Evolutionary conservation across 2,329 filamentous ascomycete species (phyloP).

Genomic region (Daldinia eschscholtzii): DNA sequence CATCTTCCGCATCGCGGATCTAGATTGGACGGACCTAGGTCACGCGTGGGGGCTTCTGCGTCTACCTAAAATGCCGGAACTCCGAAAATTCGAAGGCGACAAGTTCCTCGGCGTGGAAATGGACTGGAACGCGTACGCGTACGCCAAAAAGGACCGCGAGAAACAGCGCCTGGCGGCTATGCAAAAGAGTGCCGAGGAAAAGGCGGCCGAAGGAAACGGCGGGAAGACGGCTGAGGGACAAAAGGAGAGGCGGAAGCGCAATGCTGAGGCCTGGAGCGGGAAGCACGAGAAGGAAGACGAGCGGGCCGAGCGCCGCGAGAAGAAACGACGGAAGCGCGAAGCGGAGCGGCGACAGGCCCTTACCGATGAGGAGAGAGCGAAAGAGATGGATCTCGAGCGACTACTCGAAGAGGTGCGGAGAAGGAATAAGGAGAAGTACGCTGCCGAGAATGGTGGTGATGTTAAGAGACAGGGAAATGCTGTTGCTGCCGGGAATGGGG

Average conservation of each 20-base stretch:
- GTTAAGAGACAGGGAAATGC: slow-evolving; percentile 34
- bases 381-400: slow-evolving; percentile 72
- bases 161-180: slow-evolving; percentile 71
- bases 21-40: slow-evolving; percentile 87
- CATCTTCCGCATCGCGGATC: slow-evolving; percentile 85
- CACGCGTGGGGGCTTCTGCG: slow-evolving; percentile 87
- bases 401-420: slow-evolving; percentile 74
- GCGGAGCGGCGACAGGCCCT: slow-evolving; percentile 72
- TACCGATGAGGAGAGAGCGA: slow-evolving; percentile 76
- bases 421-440: slow-evolving; percentile 64
- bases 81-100: slow-evolving; percentile 79
- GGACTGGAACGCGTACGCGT: slow-evolving; percentile 76
- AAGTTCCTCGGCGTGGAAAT: slow-evolving; percentile 71
- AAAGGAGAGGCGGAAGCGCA: slow-evolving; percentile 66
- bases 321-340: slow-evolving; percentile 73
- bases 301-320: slow-evolving; percentile 72
- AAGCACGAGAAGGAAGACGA: slow-evolving; percentile 75
- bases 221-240: slow-evolving; percentile 54
- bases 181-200: slow-evolving; percentile 56
- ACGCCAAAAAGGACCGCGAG: slow-evolving; percentile 79
- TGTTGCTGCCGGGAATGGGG: slow-evolving; percentile 38
- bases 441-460: slow-evolving; percentile 47
- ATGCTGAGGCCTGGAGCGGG: slow-evolving; percentile 79
- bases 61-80: slow-evolving; percentile 94
- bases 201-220: slow-evolving; percentile 42